Percentiles rank a stretch among this genome's conserved stretches.
phyloP scores from a whole-genome alignment of 2,329 filamentous ascomycete species.

The Colletotrichum caudatum region DNA sequence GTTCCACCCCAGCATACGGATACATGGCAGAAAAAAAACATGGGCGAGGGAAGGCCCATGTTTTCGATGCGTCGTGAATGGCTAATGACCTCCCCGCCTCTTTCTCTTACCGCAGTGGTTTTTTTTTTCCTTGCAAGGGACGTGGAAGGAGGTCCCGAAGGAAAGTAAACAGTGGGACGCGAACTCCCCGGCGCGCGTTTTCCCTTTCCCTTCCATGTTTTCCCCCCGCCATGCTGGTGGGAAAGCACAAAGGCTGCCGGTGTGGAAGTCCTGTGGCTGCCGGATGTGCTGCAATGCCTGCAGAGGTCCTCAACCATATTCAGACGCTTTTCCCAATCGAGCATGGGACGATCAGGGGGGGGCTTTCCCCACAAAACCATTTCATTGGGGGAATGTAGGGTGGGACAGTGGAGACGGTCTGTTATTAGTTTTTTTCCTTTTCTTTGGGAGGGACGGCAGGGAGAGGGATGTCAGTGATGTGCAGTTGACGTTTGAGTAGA shows the following conservation, averaged over 20 bases:
- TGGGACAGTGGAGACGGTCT: constrained; percentile 27
- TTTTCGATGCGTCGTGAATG: constrained; percentile 35
- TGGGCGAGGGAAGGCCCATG: constrained; percentile 23
- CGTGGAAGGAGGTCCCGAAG: constrained; percentile 17
- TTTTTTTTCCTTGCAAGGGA: constrained; percentile 9
- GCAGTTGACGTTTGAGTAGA: constrained; percentile 21
- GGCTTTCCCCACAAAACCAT: constrained; percentile 47
- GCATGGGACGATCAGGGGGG: constrained; percentile 43
- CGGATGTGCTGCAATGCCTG: constrained; percentile 43
- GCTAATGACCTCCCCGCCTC: constrained; percentile 21
- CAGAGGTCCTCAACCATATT: constrained; percentile 61
- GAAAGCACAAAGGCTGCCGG: constrained; percentile 28
- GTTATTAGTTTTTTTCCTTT: neutral
- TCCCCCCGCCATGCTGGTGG: constrained; percentile 37
- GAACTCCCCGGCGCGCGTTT: constrained; percentile 21
- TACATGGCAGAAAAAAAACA: constrained; percentile 1
- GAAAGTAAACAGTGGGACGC: constrained; percentile 24
- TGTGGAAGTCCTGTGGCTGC: constrained; percentile 20
- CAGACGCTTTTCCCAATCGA: constrained; percentile 47
- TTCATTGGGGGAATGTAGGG: constrained; percentile 43
- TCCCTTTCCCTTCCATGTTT: constrained; percentile 20
- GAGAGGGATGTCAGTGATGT: constrained; percentile 35
- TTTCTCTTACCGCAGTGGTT: constrained; percentile 17
- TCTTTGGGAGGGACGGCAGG: constrained; percentile 36
- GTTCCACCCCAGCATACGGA: neutral